Conservation (phyloP, 768 basidiomycete genomes). For the Russula griseocarnosa region DNA sequence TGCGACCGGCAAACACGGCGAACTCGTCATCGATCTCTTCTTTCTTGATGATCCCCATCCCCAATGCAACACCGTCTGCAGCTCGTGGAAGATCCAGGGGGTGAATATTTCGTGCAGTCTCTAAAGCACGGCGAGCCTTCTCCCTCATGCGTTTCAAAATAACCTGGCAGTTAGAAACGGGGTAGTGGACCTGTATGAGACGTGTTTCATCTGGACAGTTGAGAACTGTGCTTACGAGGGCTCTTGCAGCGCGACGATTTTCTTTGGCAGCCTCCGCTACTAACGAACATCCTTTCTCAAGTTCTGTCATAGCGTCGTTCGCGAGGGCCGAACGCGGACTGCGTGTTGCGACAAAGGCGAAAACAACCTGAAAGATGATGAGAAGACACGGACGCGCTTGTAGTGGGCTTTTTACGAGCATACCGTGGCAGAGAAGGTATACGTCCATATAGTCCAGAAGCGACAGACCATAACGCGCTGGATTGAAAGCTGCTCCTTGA, state of each 20-base stretch:
- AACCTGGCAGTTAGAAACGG: conserved; percentile 40
- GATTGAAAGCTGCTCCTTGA: conserved; percentile 40
- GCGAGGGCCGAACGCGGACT: conserved; percentile 68
- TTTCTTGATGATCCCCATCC: conserved; percentile 44
- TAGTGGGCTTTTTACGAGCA: conserved; percentile 42
- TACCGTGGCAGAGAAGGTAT: conserved; percentile 53
- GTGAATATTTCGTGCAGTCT: conserved; percentile 37
- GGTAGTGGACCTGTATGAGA: background rate
- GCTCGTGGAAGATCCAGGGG: conserved; percentile 29
- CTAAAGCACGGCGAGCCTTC: conserved; percentile 59
- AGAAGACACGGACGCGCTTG: conserved; percentile 19
- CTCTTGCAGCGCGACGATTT: conserved; percentile 61
- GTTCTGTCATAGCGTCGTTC: conserved; percentile 59
- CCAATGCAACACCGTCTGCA: conserved; percentile 40
- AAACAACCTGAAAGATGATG: conserved; percentile 52
- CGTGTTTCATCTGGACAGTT: background rate
- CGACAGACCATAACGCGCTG: conserved; percentile 47
- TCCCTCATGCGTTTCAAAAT: conserved; percentile 58
- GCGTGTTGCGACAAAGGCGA: conserved; percentile 74
- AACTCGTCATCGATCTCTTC: conserved; percentile 62
- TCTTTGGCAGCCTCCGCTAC: conserved; percentile 57
- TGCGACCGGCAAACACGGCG: conserved; percentile 64
- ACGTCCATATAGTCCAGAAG: conserved; percentile 58
- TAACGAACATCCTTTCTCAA: conserved; percentile 63
- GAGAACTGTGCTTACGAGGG: conserved; percentile 45